Base-by-base conservation (phyloP, 139 green algal genomes). In the Closterium sp. region DNA sequence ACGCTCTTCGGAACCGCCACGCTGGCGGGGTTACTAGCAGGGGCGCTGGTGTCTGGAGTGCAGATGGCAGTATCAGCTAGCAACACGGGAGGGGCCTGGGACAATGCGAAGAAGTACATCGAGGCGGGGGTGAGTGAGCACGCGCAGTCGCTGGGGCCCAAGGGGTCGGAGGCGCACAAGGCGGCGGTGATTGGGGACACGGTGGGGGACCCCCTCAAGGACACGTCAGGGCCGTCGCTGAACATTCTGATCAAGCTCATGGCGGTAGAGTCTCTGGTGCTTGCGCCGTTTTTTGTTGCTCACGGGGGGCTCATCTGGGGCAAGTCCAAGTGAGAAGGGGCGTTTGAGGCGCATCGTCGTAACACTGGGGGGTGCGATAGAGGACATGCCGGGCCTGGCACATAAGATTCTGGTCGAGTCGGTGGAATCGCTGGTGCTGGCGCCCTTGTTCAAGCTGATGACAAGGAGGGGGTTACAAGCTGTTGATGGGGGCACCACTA, bases 231-330 rank as follows among this genome's bases (percentile, higher is more conserved):
- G 21, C 97, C 97, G 30, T 97, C 97, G 36, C 95, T 99, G 55
- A 99, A 99, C 96, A 99, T 99, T 92, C 96, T 99, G 33, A 97
- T 99, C 95, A 99, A 99, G 96, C 97, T 99, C 25, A 99, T 99
- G 97, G 98, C 97, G 0, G 97, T 99, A 1, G 97, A 99, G 95
- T 97, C 95, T 7, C 66, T 94, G 83, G 91, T 94, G 23, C 31
- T 94, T 21, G 91, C 91, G 32, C 91, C 91, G 30, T 94, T 94
- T 85, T 94, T 94, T 66, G 83, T 31, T 12, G 76, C 90, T 6
- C 92, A 94, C 33, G 92, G 92, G 16, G 92, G 92, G 33, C 33
- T 94, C 76, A 69, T 93, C n/a, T 86, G 83, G 83, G 83, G 83
- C 83, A 33, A 33, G 30, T 7, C n/a, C 12, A 86, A 86, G 83